Conservation (phyloP, 495 filamentous ascomycete genomes). For the Aspergillus sclerotioniger region DNA sequence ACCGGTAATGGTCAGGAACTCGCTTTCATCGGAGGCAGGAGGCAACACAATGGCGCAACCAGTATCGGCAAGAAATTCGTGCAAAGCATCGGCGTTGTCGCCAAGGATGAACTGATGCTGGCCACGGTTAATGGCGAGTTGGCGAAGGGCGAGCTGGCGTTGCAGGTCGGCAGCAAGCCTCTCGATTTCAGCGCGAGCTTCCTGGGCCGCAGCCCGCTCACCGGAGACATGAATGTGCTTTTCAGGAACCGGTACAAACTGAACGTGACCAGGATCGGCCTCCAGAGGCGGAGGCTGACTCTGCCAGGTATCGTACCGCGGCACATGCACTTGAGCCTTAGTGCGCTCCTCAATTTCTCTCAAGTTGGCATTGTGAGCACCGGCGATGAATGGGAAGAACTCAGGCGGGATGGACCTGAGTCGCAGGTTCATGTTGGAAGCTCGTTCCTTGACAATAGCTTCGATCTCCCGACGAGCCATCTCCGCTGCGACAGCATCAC, state of each 20-base stretch:
- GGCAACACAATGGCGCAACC: conserved; percentile 87
- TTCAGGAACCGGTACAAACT: conserved; percentile 62
- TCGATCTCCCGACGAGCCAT: conserved; percentile 79
- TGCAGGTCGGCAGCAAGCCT: conserved; percentile 68
- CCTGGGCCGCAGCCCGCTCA: conserved; percentile 78
- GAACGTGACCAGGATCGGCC: conserved; percentile 61
- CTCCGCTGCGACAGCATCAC: conserved; percentile 78
- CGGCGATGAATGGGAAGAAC: conserved; percentile 93
- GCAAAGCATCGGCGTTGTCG: conserved; percentile 68
- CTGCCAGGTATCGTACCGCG: conserved; percentile 73
- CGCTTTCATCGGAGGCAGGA: conserved; percentile 64
- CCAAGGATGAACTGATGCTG: conserved; percentile 91
- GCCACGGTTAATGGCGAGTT: conserved; percentile 71
- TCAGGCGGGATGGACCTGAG: conserved; percentile 82
- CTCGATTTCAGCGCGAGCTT: conserved; percentile 76
- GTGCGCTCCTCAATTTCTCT: conserved; percentile 68
- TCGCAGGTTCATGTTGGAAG: conserved; percentile 72
- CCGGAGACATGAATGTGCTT: conserved; percentile 81
- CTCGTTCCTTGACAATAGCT: conserved; percentile 80
- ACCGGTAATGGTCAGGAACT: conserved; percentile 80
- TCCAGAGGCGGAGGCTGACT: conserved; percentile 66
- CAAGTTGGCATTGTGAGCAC: conserved; percentile 67
- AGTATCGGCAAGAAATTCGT: conserved; percentile 85
- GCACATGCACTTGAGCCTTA: conserved; percentile 72
- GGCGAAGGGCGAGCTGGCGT: conserved; percentile 65